A percentile compares a stretch with the other conserved stretches of the same genome.
These are phyloP conservation scores for Beauveria sp. DNA, from an alignment of 2,329 filamentous ascomycete species.

Conservation along the genomic window DNA sequence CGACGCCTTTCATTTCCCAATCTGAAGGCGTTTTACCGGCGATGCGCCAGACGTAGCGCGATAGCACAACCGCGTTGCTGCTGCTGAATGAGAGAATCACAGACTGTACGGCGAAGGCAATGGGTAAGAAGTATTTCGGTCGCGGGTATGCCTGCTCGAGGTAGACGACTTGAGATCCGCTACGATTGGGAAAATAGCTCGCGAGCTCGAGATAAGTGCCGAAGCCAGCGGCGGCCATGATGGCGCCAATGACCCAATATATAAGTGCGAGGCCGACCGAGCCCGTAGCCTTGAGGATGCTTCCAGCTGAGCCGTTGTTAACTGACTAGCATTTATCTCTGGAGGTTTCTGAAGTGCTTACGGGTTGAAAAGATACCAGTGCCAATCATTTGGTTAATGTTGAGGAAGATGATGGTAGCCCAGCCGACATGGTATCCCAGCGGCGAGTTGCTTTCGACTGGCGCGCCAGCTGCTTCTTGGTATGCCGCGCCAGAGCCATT, in stretches of 20 bases:
- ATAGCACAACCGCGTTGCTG: slow-evolving; percentile 57
- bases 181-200: slow-evolving; percentile 59
- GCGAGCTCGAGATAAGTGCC: slow-evolving; percentile 57
- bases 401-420: slow-evolving; percentile 51
- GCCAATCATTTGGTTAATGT: slow-evolving; percentile 56
- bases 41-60: slow-evolving; percentile 55
- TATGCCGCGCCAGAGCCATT: slow-evolving; percentile 45
- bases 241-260: slow-evolving; percentile 56
- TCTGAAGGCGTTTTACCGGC: slow-evolving; percentile 39
- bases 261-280: slow-evolving; percentile 56
- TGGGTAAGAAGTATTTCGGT: slow-evolving; percentile 56
- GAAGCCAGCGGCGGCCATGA: slow-evolving; percentile 49
- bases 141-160: slow-evolving; percentile 60
- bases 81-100: slow-evolving; percentile 59
- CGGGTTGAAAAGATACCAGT: slow-evolving; percentile 59
- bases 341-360: slow-evolving; percentile 24
- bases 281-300: slow-evolving; percentile 51
- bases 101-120: slow-evolving; percentile 55
- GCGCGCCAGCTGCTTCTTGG: slow-evolving; percentile 55
- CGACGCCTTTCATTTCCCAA: slow-evolving; percentile 63
- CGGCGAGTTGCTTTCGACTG: slow-evolving; percentile 50
- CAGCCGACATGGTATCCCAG: slow-evolving; percentile 52
- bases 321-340: too few relatives aligned
- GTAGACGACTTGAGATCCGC: slow-evolving; percentile 59
- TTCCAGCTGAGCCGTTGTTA: slow-evolving; percentile 35